Percentiles rank a stretch among this genome's conserved stretches.
phyloP scores from a whole-genome alignment of 352 stramenopile genomes.

The Phytophthora constricta region DNA sequence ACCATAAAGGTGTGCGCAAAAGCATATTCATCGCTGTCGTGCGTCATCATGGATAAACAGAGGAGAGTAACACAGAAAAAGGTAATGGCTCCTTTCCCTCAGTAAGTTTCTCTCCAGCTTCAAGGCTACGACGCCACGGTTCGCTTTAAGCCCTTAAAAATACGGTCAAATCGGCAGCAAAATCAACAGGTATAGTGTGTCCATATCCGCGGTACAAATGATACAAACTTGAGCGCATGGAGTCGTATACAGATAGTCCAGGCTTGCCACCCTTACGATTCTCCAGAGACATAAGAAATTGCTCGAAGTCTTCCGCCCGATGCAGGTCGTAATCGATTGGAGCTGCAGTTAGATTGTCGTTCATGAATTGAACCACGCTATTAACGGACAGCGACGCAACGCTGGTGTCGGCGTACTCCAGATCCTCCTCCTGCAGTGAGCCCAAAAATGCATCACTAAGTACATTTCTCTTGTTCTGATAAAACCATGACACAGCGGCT shows the following conservation, averaged over 20 bases:
- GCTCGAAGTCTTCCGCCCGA: conserved; percentile 3
- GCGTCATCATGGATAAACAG: neutral
- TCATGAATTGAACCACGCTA: neutral
- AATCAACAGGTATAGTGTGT: neutral
- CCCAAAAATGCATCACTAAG: neutral
- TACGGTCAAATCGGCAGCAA: conserved; percentile 16
- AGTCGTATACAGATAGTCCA: too few relatives aligned
- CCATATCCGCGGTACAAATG: conserved; percentile 2
- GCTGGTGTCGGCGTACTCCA: neutral
- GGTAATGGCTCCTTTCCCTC: conserved; percentile 16
- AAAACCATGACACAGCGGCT: neutral
- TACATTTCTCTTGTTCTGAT: neutral
- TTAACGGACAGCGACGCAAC: neutral
- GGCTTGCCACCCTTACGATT: neutral
- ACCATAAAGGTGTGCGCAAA: conserved; percentile 14
- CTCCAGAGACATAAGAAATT: conserved; percentile 1
- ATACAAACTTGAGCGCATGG: conserved; percentile 8
- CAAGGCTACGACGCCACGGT: conserved; percentile 9
- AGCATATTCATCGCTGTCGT: conserved; percentile 4
- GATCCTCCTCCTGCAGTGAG: neutral
- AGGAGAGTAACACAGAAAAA: conserved; percentile 9
- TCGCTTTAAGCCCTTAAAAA: conserved; percentile 23
- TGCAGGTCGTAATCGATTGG: neutral
- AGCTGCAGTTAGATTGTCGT: neutral
- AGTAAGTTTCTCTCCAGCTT: conserved; percentile 16